A percentile compares a stretch with the other conserved stretches of the same genome.
phyloP scores from a whole-genome alignment of 2,329 filamentous ascomycete species.

The Chalaropsis thielavioides region DNA sequence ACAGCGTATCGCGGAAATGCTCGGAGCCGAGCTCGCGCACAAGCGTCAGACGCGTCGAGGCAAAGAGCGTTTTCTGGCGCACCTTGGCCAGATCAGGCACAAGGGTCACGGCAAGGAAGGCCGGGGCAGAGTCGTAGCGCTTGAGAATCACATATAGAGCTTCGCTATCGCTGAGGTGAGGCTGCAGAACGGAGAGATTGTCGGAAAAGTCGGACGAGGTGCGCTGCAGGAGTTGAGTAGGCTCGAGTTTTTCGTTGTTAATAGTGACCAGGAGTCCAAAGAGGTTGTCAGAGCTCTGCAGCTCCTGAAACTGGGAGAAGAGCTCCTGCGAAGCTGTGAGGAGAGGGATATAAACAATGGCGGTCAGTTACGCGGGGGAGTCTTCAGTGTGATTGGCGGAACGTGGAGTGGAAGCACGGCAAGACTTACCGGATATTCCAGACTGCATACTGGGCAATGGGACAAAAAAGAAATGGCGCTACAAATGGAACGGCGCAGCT shows the following conservation, averaged over 20 bases:
- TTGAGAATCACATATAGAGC: slow-evolving; percentile 65
- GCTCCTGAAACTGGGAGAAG: slow-evolving; percentile 53
- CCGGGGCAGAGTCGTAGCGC: slow-evolving; percentile 42
- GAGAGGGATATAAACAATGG: background rate
- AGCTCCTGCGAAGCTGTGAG: slow-evolving; percentile 60
- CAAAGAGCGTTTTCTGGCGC: slow-evolving; percentile 77
- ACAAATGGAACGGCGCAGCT: background rate
- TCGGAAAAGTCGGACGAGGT: slow-evolving; percentile 42
- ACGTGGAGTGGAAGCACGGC: background rate
- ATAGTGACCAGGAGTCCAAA: slow-evolving; percentile 63
- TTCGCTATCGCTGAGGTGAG: slow-evolving; percentile 49
- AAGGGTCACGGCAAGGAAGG: slow-evolving; percentile 59
- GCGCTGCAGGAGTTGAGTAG: slow-evolving; percentile 40
- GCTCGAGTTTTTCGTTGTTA: slow-evolving; percentile 50
- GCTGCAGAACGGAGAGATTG: slow-evolving; percentile 48
- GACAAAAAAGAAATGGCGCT: background rate
- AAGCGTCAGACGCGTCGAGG: slow-evolving; percentile 59
- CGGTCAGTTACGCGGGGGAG: background rate
- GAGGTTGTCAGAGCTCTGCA: slow-evolving; percentile 46
- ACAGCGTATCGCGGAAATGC: slow-evolving; percentile 62
- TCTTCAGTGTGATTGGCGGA: background rate
- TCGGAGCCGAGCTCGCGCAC: slow-evolving; percentile 64
- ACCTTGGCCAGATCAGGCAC: slow-evolving; percentile 66
- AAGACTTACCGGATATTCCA: slow-evolving; percentile 51
- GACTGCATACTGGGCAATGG: slow-evolving; percentile 49